Conservation (phyloP, 2,329 filamentous ascomycete species). For the Colletotrichum sp. region DNA sequence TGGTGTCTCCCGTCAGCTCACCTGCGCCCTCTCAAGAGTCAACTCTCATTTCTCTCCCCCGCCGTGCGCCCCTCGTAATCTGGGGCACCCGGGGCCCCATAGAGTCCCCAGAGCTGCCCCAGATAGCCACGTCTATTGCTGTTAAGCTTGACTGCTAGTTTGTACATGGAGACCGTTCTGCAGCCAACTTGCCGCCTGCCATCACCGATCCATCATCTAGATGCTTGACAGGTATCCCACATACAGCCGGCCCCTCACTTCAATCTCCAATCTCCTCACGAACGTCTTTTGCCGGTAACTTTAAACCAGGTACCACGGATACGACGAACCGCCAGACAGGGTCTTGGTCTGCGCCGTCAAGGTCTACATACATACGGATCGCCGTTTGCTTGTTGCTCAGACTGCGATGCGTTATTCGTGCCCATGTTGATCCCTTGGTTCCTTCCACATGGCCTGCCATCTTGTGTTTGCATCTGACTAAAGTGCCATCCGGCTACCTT, state of each 20-base stretch:
- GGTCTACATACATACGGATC: background rate
- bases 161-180: background rate
- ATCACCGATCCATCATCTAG: background rate
- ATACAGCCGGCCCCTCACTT: background rate
- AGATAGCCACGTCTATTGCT: slow-evolving; percentile 3
- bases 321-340: background rate
- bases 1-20: background rate
- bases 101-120: background rate
- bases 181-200: background rate
- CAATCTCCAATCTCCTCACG: background rate
- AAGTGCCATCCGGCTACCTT: background rate
- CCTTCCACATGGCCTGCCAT: background rate
- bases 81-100: slow-evolving; percentile 6
- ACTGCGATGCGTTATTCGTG: background rate
- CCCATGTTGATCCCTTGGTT: background rate
- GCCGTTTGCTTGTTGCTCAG: background rate
- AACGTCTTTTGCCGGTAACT: background rate
- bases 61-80: background rate
- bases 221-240: background rate
- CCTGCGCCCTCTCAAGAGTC: background rate
- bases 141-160: background rate
- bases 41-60: background rate
- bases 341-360: background rate
- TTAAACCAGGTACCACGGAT: background rate
- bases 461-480: background rate